phyloP scores from a whole-genome alignment of 2,329 filamentous ascomycete species.

The Colletotrichum euphorbiae region DNA sequence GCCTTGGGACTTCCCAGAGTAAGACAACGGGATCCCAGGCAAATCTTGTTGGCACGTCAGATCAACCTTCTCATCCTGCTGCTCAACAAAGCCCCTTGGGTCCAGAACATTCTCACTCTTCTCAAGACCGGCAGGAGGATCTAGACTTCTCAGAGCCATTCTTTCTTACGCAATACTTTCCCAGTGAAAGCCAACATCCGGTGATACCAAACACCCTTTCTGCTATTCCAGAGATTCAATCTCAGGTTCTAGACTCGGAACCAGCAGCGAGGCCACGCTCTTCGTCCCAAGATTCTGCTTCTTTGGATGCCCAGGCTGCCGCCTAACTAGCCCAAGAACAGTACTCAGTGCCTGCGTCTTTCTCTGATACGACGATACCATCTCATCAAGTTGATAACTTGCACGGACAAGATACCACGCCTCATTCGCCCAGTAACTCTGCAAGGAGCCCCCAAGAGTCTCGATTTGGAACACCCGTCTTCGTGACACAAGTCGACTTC shows the following conservation, averaged over 20 bases:
- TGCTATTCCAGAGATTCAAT: not conserved
- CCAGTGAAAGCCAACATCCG: not conserved
- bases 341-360: slow-evolving; percentile 1
- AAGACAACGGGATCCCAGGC: slow-evolving; percentile 22
- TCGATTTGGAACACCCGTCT: slow-evolving; percentile 16
- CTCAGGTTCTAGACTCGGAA: not conserved
- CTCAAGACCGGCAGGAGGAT: slow-evolving; percentile 2
- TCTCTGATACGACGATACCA: slow-evolving; percentile 23
- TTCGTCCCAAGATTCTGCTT: slow-evolving; percentile 9
- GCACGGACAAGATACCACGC: not conserved
- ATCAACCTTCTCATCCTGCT: not conserved
- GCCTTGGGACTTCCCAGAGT: slow-evolving; percentile 27
- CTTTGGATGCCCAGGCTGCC: not conserved
- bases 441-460: not conserved
- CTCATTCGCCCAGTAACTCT: slow-evolving; percentile 2
- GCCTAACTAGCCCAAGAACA: slow-evolving; percentile 17
- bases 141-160: not conserved
- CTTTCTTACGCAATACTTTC: slow-evolving; percentile 12
- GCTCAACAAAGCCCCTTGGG: slow-evolving; percentile 16
- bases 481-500: slow-evolving; percentile 31
- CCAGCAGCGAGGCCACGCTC: not conserved
- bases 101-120: not conserved
- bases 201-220: not conserved
- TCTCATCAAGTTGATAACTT: slow-evolving; percentile 32
- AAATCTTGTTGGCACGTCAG: not conserved